These are phyloP conservation scores for Hypoxylon crocopeplum DNA, from an alignment of 495 filamentous ascomycete species.

Conservation along the genomic window DNA sequence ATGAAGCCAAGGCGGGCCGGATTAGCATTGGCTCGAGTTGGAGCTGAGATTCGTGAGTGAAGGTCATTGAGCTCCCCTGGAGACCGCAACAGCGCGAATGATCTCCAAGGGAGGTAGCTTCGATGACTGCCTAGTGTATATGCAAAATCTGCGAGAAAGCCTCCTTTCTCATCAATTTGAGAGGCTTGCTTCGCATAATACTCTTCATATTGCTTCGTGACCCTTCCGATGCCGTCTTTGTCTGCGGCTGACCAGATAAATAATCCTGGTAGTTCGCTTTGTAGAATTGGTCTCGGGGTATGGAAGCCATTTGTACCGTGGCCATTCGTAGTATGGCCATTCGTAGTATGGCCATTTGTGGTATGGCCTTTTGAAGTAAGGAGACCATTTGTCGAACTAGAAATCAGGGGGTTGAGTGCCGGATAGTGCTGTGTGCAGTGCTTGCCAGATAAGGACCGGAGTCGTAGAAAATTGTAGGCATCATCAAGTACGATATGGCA, in stretches of 20 bases:
- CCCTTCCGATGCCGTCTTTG: conserved; percentile 15
- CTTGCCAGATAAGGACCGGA: conserved; percentile 4
- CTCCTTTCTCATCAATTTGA: not conserved
- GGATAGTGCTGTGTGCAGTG: conserved; percentile 16
- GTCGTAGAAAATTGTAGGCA: conserved; percentile 20
- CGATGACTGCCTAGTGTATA: conserved; percentile 33
- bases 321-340: not conserved
- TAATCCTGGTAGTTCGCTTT: not conserved
- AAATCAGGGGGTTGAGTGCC: too few species aligned
- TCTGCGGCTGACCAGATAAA: conserved; percentile 37
- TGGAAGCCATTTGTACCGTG: not conserved
- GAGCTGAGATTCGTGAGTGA: not conserved
- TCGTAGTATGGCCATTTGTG: not conserved
- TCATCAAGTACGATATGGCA: conserved; percentile 61
- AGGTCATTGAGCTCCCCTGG: not conserved
- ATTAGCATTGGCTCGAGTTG: not conserved
- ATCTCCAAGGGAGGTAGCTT: conserved; percentile 32
- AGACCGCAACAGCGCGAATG: not conserved
- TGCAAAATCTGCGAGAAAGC: conserved; percentile 16
- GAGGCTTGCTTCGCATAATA: not conserved
- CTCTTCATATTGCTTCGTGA: conserved; percentile 3
- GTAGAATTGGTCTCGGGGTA: too few species aligned
- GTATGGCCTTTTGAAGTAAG: too few species aligned
- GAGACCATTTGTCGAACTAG: too few species aligned
- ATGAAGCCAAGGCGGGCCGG: conserved; percentile 28